These are phyloP conservation scores for Hericium alpestre DNA, from an alignment of 768 basidiomycete genomes.

Conservation along the genomic window DNA sequence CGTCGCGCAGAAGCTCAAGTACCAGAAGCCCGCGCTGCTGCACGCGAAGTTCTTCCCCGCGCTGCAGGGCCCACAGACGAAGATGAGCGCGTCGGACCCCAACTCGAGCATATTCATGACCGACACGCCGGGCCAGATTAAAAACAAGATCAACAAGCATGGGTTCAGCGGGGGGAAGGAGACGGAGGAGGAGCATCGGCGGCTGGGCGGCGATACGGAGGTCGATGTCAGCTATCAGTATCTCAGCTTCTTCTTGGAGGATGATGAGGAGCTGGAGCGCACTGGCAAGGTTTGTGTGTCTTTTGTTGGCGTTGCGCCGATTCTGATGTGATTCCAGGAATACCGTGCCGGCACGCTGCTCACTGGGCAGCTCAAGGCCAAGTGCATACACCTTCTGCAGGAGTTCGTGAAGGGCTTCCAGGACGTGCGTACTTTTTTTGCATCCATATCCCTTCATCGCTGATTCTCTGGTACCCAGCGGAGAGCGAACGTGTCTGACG, in stretches of 20 bases:
- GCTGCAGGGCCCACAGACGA: slow-evolving; percentile 93
- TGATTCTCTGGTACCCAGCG: slow-evolving; percentile 35
- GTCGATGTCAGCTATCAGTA: slow-evolving; percentile 97
- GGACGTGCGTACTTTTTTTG: slow-evolving; percentile 33
- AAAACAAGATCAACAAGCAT: slow-evolving; percentile 93
- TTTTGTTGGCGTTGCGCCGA: not conserved
- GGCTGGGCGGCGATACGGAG: slow-evolving; percentile 82
- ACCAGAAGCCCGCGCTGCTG: slow-evolving; percentile 86
- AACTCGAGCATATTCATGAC: slow-evolving; percentile 96
- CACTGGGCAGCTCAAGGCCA: slow-evolving; percentile 85
- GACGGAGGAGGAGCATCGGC: slow-evolving; percentile 90
- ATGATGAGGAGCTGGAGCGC: slow-evolving; percentile 76
- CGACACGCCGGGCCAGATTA: slow-evolving; percentile 86
- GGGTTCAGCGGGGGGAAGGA: slow-evolving; percentile 94
- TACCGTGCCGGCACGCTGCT: slow-evolving; percentile 82
- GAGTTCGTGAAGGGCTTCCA: slow-evolving; percentile 81
- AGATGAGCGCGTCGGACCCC: slow-evolving; percentile 95
- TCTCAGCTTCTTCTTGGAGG: slow-evolving; percentile 88
- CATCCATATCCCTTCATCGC: slow-evolving; percentile 1
- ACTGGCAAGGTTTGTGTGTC: slow-evolving; percentile 56
- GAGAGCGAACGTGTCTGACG: slow-evolving; percentile 71
- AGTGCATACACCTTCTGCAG: slow-evolving; percentile 76
- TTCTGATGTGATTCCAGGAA: slow-evolving; percentile 42
- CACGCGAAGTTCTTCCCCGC: slow-evolving; percentile 99
- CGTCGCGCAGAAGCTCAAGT: slow-evolving; percentile 86